A percentile compares a stretch with the other conserved stretches of the same genome.
Conservation (phyloP, 2,329 filamentous ascomycete species). For the Penicillium sp. region DNA sequence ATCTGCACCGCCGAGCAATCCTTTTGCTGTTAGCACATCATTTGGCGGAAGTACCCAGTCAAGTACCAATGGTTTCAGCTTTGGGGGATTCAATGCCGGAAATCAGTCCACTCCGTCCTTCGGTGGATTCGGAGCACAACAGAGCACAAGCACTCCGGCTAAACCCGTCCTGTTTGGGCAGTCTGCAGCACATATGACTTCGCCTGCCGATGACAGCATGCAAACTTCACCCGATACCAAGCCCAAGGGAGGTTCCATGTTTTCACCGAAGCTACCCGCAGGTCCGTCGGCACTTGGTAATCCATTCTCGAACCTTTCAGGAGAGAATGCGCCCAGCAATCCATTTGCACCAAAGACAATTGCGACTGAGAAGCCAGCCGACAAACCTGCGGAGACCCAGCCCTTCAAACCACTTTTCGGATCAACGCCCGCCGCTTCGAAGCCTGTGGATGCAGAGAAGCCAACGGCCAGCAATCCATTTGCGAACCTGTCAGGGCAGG, state of each 20-base stretch:
- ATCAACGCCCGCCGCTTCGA: constrained; percentile 2
- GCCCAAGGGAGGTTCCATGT: constrained; percentile 11
- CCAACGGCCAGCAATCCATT: constrained; percentile 10
- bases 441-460: constrained; percentile 1
- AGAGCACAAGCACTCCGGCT: constrained; percentile 7
- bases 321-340: constrained; percentile 4
- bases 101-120: constrained; percentile 13
- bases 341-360: constrained; percentile 7
- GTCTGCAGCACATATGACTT: constrained; percentile 9
- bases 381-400: constrained; percentile 5
- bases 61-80: constrained; percentile 11
- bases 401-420: constrained; percentile 16
- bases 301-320: constrained; percentile 16
- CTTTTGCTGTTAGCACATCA: constrained; percentile 17
- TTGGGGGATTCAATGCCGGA: constrained; percentile 10
- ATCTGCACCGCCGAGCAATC: constrained; percentile 13
- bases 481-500: constrained; percentile 2
- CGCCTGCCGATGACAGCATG: constrained; percentile 23
- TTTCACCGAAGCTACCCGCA: constrained; percentile 8
- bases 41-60: constrained; percentile 8
- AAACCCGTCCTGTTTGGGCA: constrained; percentile 18
- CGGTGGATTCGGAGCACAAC: constrained; percentile 16
- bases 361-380: not conserved
- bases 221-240: constrained; percentile 27
- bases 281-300: not conserved